Conservation (phyloP, 139 green algal species). For the Zygnema circumcarinatum region DNA sequence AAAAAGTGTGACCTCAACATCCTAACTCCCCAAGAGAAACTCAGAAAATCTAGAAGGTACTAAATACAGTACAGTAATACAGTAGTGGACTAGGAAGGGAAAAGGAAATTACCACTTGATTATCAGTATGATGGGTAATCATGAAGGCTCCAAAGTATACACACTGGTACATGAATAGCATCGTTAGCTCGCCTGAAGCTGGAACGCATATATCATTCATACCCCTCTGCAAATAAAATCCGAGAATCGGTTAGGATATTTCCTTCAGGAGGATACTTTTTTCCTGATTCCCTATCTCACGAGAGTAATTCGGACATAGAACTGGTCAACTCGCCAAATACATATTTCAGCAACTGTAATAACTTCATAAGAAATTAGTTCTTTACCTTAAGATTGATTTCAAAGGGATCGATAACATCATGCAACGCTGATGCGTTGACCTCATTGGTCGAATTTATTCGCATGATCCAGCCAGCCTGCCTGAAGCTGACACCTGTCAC, state of each 20-base stretch:
- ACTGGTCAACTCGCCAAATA: no score
- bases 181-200: neutral
- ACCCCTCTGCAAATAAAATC: slow-evolving; percentile 7
- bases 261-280: no score
- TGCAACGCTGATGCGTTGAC: neutral
- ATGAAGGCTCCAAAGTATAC: slow-evolving; percentile 27
- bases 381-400: slow-evolving; percentile 4
- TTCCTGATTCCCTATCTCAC: no score
- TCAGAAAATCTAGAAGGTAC: neutral
- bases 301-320: no score
- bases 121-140: neutral
- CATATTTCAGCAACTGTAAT: no score
- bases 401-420: neutral
- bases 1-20: neutral
- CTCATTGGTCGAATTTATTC: slow-evolving; percentile 9
- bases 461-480: slow-evolving; percentile 36
- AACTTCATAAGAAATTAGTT: no score
- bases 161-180: slow-evolving; percentile 22
- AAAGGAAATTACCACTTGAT: neutral
- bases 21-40: neutral
- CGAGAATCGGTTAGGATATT: no score
- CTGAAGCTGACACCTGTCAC: slow-evolving; percentile 25
- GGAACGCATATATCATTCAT: slow-evolving; percentile 10
- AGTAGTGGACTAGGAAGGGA: neutral
- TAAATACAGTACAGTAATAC: neutral